Evolutionary conservation across 306 rosid species (phyloP).

Genomic region (Cucumis melo): DNA sequence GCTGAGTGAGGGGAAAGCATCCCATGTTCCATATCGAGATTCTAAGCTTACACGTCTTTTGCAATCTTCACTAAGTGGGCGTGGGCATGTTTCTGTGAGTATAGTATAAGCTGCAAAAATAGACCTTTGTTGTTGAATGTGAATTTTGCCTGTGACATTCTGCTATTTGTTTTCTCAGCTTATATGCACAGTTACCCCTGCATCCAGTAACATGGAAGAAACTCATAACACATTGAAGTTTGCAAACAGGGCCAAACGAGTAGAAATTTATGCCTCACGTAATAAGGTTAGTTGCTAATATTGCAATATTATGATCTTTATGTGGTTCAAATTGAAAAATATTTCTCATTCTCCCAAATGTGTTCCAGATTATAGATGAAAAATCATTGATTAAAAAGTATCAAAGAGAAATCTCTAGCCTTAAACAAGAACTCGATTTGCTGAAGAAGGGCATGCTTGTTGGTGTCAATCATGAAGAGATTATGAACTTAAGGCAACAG

Average conservation of each 20-base stretch:
- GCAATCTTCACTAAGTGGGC: constrained; percentile 92
- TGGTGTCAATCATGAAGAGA: constrained; percentile 87
- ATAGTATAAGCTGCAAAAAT: background rate
- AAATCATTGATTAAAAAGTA: constrained; percentile 94
- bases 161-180: constrained; percentile 40
- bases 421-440: constrained; percentile 90
- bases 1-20: constrained; percentile 96
- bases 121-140: background rate
- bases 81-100: constrained; percentile 97
- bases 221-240: constrained; percentile 98
- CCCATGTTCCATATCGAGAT: constrained; percentile 99
- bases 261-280: constrained; percentile 92
- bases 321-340: background rate
- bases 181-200: constrained; percentile 98
- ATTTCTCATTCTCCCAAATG: constrained; percentile 3
- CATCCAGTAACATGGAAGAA: constrained; percentile 97
- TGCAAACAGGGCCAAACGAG: constrained; percentile 97
- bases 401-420: constrained; percentile 85
- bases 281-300: constrained; percentile 51
- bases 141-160: background rate
- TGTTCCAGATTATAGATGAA: constrained; percentile 84
- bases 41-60: constrained; percentile 97
- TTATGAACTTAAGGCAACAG: constrained; percentile 74
- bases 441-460: constrained; percentile 70
- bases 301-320: background rate